Evolutionary conservation across 2,329 filamentous ascomycete species (phyloP), one percentile per base, ranked within the genome.

Genomic region (Alternaria brassicae): DNA sequence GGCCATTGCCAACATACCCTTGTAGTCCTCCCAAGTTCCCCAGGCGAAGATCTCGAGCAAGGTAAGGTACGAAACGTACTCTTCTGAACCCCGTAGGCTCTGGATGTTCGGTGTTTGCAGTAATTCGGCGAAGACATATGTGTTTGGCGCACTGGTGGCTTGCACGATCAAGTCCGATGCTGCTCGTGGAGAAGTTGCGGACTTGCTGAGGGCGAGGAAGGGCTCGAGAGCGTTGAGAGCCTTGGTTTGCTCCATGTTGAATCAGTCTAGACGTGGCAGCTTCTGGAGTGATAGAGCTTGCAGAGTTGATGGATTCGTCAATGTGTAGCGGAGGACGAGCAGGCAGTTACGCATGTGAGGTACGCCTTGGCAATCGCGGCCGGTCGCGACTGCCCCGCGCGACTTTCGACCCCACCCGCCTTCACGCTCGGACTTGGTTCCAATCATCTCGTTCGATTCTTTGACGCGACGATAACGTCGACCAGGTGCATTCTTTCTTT

Each of bases 81-180:
- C 90, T 34, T 84, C 75, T n/a, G 87, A 82, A 37, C 79, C 80
- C 25, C 82, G 78, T 42, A 98, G 88, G 12, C 86, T 84, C 78
- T 95, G 91, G 67, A 98, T 88, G 69, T 92, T 88, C 0, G 91
- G 88, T 1, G 89, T 88, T 70, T 91, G 85, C 36, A 99, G 88
- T n/a, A 99, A 89, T 81, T 98, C 94, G 67, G 91, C 88, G 81
- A 99, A 99, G 80, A 98, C 86, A 78, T 90, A 99, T 66, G 93
- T 96, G 78, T 93, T 91, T 27, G 91, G 88, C 56, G 89, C 89
- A n/a, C 92, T 93, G 50, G 93, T 98, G 62, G 93, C 95, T 79
- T 93, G 91, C 42, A 85, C 88, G 76, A 98, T 86, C 53, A 98
- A 87, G 76, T 97, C 93, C 72, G 91, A 89, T 40, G 93, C 90